Evolutionary conservation across 1,139 yeast genomes (phyloP), one percentile per base, ranked within the genome.

Genomic region (Kodamaea suecica): DNA sequence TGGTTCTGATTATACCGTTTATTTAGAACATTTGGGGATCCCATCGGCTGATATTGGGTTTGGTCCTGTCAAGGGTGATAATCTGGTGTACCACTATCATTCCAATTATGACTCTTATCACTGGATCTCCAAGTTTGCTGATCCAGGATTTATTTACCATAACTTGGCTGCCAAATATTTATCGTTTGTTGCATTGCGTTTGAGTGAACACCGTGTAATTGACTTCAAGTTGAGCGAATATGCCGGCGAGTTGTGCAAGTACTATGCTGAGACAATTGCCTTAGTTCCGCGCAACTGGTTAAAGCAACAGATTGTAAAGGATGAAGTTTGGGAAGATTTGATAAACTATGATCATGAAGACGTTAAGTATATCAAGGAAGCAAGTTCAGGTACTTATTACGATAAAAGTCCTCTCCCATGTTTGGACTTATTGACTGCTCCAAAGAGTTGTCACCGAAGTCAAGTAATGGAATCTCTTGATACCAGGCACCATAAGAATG

Each of bases 71-170:
- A 30, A 61, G 43, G 54, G 49, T 2, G 73, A 74, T 30, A 25
- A 25, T 7, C 70, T 77, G 6, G 60, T 78, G 8, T 70, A 72
- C 43, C 84, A 78, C 42, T 61, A 64, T 37, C 80, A 80, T 52
- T 80, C 88, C 6, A 70, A 67, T 36, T 79, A 67, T 48, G 87
- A 81, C 49, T 70, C 81, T 5, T 61, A 63, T 35, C 55, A 70
- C 38, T 80, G 84, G 81, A 61, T 80, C 58, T 61, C 68, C 23
- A 57, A 60, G n/a, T 68, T 59, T 48, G 71, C 75, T 12, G 90
- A 82, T 50, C 72, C 76, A 9, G 73, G 69, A 0, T 76, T 73
- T 43, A 63, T 66, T 15, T 61, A 61, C 39, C 88, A 81, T 44
- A 74, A 71, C 44, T 63, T 75, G 14, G 55, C 79, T 37, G 78